Conservation (phyloP, 2,329 filamentous ascomycete species). For the Pseudogymnoascus pannorum region DNA sequence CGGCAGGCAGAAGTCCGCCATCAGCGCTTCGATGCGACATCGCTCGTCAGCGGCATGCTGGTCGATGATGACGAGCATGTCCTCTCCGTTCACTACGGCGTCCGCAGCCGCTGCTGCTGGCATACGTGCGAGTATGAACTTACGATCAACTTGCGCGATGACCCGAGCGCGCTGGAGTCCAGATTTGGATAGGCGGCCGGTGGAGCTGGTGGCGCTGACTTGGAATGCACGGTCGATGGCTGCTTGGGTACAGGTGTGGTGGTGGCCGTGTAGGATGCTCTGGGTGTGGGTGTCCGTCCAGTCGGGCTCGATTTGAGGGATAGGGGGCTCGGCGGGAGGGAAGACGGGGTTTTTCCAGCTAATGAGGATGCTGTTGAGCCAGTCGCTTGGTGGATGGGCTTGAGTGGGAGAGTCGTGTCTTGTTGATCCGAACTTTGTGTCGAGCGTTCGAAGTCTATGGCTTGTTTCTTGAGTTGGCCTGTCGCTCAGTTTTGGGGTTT, state of each 20-base stretch:
- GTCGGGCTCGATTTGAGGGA: slow-evolving; percentile 36
- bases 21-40: slow-evolving; percentile 67
- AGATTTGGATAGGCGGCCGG: slow-evolving; percentile 52
- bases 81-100: slow-evolving; percentile 12
- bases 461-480: neutral
- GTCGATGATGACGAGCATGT: slow-evolving; percentile 67
- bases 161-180: slow-evolving; percentile 55
- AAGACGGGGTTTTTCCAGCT: slow-evolving; percentile 76
- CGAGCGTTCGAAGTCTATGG: neutral
- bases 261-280: slow-evolving; percentile 19
- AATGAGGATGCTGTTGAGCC: slow-evolving; percentile 54
- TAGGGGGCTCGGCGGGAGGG: slow-evolving; percentile 36
- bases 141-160: slow-evolving; percentile 77
- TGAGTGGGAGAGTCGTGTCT: neutral
- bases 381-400: slow-evolving; percentile 31
- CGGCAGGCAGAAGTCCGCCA: slow-evolving; percentile 46
- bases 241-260: slow-evolving; percentile 23
- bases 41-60: slow-evolving; percentile 95
- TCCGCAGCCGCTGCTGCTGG: neutral
- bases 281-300: slow-evolving; percentile 23
- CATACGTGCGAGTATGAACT: slow-evolving; percentile 73
- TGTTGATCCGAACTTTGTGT: neutral
- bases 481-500: neutral
- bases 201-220: slow-evolving; percentile 21
- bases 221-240: slow-evolving; percentile 26